Evolutionary conservation across 2,329 filamentous ascomycete genomes (phyloP).

Genomic region (Aspergillus pseudoterreus): DNA sequence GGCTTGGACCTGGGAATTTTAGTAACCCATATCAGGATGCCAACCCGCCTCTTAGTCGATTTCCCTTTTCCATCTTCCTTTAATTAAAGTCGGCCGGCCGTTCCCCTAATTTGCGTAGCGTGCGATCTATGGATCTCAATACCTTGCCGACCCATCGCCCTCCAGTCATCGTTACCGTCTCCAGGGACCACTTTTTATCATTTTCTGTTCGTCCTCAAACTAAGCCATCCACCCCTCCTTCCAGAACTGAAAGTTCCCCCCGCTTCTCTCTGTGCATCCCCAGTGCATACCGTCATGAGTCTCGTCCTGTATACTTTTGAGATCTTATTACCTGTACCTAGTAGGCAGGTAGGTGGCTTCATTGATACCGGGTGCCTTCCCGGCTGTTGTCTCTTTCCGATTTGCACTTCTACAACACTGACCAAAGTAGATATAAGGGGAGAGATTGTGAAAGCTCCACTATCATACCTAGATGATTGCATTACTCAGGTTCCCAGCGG

Average conservation of each 20-base stretch:
- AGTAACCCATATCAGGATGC: constrained; percentile 1
- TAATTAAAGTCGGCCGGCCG: constrained; percentile 12
- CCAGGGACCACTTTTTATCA: constrained; percentile 4
- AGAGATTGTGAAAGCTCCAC: no score
- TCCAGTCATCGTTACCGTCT: constrained; percentile 1
- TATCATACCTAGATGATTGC: no score
- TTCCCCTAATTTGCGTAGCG: constrained; percentile 17
- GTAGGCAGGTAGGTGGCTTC: no score
- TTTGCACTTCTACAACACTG: no score
- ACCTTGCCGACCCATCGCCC: constrained; percentile 5
- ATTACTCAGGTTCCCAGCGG: no score
- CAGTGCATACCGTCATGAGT: background rate
- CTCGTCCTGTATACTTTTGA: no score
- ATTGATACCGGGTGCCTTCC: no score
- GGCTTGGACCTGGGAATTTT: constrained; percentile 9
- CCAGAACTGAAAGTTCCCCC: background rate
- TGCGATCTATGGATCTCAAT: constrained; percentile 21
- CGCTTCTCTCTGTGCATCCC: background rate
- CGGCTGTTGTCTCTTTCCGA: no score
- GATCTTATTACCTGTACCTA: no score
- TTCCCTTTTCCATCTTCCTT: constrained; percentile 1
- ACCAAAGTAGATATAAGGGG: no score
- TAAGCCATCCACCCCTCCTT: background rate
- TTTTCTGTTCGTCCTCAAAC: constrained; percentile 2
- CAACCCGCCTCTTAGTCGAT: constrained; percentile 4